These are phyloP conservation scores for Malus hybrid DNA, from an alignment of 331 rosid species.

Conservation along the genomic window DNA sequence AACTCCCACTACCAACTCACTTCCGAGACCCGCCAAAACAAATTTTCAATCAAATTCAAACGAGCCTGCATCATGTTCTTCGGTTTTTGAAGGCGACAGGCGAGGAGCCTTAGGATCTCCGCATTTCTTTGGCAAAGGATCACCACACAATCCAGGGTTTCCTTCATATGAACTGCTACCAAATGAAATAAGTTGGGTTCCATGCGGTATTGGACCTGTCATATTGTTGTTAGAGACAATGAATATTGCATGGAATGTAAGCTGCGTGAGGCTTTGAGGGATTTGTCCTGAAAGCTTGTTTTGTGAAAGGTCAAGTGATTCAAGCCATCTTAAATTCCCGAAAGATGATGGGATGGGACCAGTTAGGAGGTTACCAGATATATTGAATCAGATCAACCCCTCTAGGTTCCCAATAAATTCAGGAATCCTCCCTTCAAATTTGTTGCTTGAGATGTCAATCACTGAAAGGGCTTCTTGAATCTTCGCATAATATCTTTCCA, in stretches of 20 bases:
- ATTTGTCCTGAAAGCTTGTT: neutral
- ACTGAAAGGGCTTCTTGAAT: neutral
- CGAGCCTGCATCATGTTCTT: neutral
- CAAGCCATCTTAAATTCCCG: neutral
- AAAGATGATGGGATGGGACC: neutral
- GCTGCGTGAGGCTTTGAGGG: no score
- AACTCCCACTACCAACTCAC: conserved; percentile 5
- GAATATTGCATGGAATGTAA: neutral
- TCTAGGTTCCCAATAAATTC: no score
- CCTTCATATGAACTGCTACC: neutral
- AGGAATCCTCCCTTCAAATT: no score
- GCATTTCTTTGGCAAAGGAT: neutral
- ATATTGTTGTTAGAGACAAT: neutral
- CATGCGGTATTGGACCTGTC: neutral
- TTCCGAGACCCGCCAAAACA: neutral
- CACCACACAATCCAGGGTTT: neutral
- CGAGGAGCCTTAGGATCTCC: neutral
- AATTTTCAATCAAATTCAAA: conserved; percentile 4
- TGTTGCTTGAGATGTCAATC: neutral
- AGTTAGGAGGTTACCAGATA: neutral
- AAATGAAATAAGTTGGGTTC: neutral
- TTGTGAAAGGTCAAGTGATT: neutral
- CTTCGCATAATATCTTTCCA: neutral
- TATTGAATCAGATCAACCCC: no score
- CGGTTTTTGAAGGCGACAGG: neutral